phyloP scores from a whole-genome alignment of 768 basidiomycete genomes.

The Termitomyces sp. region DNA sequence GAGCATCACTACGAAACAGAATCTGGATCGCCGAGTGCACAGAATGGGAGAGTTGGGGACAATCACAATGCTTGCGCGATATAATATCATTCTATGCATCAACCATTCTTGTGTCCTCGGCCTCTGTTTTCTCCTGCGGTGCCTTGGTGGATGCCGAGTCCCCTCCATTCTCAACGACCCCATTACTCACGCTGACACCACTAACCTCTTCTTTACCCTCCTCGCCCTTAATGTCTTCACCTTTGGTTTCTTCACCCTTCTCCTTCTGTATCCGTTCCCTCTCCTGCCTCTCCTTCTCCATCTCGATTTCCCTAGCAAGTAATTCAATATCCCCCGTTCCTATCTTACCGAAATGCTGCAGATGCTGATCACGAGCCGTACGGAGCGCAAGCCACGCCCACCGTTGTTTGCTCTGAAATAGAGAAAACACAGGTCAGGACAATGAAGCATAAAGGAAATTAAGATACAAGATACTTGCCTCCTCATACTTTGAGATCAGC shows the following conservation, averaged over 20 bases:
- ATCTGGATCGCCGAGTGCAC: not conserved
- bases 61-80: not conserved
- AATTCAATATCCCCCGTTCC: slow-evolving; percentile 68
- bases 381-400: slow-evolving; percentile 81
- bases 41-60: not conserved
- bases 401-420: slow-evolving; percentile 61
- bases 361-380: slow-evolving; percentile 62
- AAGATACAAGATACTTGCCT: slow-evolving; percentile 34
- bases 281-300: slow-evolving; percentile 41
- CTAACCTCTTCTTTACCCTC: slow-evolving; percentile 1
- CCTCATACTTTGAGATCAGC: slow-evolving; percentile 54
- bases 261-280: slow-evolving; percentile 30
- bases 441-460: slow-evolving; percentile 2
- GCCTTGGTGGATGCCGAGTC: slow-evolving; percentile 19
- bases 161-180: slow-evolving; percentile 23
- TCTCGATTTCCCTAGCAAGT: slow-evolving; percentile 45
- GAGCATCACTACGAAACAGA: too few relatives aligned
- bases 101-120: slow-evolving; percentile 47
- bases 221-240: not conserved
- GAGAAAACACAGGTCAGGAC: not conserved
- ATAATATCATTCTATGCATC: slow-evolving; percentile 11
- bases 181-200: slow-evolving; percentile 16
- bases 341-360: slow-evolving; percentile 79
- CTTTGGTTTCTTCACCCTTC: slow-evolving; percentile 24
- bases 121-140: slow-evolving; percentile 19